Conservation (phyloP, 352 stramenopile species). For the Globisporangium yorkense region DNA sequence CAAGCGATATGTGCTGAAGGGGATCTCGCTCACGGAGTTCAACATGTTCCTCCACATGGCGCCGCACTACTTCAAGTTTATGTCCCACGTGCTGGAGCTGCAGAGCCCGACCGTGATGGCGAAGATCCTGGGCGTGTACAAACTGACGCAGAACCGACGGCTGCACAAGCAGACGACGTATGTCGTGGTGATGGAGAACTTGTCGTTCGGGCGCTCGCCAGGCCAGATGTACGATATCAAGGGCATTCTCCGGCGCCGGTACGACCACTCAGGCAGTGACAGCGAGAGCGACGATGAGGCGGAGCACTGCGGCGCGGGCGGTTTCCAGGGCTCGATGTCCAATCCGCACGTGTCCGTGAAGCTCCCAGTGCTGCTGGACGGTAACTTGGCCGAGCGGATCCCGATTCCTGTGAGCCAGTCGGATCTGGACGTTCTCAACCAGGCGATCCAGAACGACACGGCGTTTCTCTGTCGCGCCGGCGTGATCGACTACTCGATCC, state of each 20-base stretch:
- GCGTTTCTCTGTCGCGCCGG: constrained; percentile 62
- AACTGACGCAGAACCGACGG: constrained; percentile 52
- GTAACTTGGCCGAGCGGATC: constrained; percentile 75
- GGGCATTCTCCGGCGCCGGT: constrained; percentile 70
- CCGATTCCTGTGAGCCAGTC: constrained; percentile 65
- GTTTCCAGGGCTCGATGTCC: constrained; percentile 30
- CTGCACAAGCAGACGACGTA: constrained; percentile 77
- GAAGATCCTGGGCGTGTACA: constrained; percentile 83
- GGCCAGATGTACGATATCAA: constrained; percentile 88
- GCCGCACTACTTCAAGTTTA: constrained; percentile 84
- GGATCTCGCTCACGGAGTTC: constrained; percentile 81
- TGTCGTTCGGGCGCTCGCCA: constrained; percentile 67
- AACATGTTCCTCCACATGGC: constrained; percentile 90
- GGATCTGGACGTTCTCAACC: constrained; percentile 54
- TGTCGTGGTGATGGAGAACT: constrained; percentile 85
- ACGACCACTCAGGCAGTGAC: constrained; percentile 34
- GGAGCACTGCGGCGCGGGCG: constrained; percentile 2
- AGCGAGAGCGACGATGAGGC: constrained; percentile 31
- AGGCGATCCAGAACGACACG: constrained; percentile 75
- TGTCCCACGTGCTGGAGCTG: constrained; percentile 54
- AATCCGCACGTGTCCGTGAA: constrained; percentile 47
- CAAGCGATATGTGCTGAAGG: constrained; percentile 81
- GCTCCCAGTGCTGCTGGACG: constrained; percentile 72
- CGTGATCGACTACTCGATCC: constrained; percentile 85
- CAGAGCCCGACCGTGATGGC: constrained; percentile 66